Base-by-base conservation (phyloP, 306 rosid species). In the Fragaria vesca region DNA sequence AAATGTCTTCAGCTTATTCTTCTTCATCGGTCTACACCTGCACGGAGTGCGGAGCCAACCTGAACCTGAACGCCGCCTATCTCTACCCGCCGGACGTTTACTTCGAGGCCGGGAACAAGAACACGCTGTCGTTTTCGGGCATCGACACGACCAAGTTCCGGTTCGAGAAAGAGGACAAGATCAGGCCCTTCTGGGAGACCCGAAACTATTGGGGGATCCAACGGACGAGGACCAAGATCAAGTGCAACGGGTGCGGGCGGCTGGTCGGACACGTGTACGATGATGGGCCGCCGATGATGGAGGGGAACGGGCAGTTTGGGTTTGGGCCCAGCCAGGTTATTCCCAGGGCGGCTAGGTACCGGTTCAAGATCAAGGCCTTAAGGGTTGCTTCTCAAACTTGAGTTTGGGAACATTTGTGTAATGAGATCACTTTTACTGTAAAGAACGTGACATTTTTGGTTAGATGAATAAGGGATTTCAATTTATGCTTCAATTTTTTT, bases 261-360 rank as follows among this genome's bases (percentile, higher is more conserved):
- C 84, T 89, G 5, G 82, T 92, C 43, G 97, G 98, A 0, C 78
- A 95, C 13, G 50, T 95, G 32, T 95, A 95, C 80, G 97, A 90
- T 17, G 98, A 95, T 34, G 98, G 98, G 34, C 87, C 92, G 43
- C 97, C 97, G 51, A 84, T 88, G n/a, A 91, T 83, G 13, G 63
- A 86, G 32, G 74, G 78, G 75, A 87, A 97, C 3, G 96, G 98
- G 50, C 97, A 95, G 78, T 88, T 81, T 58, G 92, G 91, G 71
- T 77, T 95, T 60, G 98, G 98, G 1, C 98, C 98, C 13, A 95
- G 98, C 79, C 98, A 95, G 84, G 97, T 91, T 18, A 89, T 95
- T 60, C 95, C 93, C 2, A 66, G 98, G 66, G 97, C 93, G 48
- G 89, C 97, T 12, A 75, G 96, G 15, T 95, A 87, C 34, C 79